Percentiles rank a stretch among this genome's conserved stretches.
Conservation (phyloP, 139 green algal genomes). For the Mychonastes homosphaera region DNA sequence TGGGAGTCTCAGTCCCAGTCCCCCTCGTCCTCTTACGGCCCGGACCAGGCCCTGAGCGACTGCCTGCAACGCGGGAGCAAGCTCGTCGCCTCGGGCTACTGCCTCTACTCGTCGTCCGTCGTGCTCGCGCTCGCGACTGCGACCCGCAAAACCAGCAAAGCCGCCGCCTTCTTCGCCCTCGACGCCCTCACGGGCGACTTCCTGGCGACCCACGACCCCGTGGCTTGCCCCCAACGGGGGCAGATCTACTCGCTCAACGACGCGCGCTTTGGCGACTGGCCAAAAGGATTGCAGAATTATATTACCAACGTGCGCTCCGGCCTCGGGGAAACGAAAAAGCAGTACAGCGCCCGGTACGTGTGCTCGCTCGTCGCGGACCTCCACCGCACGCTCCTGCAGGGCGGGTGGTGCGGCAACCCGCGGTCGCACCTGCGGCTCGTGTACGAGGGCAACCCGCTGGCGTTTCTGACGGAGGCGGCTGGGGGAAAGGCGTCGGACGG, state of each 20-base stretch:
- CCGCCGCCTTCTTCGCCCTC: neutral
- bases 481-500: slow-evolving; percentile 56
- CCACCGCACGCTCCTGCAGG: slow-evolving; percentile 53
- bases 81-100: slow-evolving; percentile 43
- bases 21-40: no score
- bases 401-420: slow-evolving; percentile 44
- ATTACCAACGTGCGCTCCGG: slow-evolving; percentile 49
- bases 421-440: slow-evolving; percentile 49
- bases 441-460: slow-evolving; percentile 57
- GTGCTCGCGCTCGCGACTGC: slow-evolving; percentile 31
- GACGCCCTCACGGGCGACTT: neutral
- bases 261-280: slow-evolving; percentile 62
- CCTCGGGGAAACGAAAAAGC: slow-evolving; percentile 43
- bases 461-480: slow-evolving; percentile 47
- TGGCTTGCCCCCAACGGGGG: slow-evolving; percentile 34
- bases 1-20: neutral
- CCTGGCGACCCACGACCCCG: slow-evolving; percentile 8
- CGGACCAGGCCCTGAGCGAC: slow-evolving; percentile 2
- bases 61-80: slow-evolving; percentile 25
- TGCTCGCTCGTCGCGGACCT: slow-evolving; percentile 55
- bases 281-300: slow-evolving; percentile 37
- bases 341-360: slow-evolving; percentile 62
- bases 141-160: neutral
- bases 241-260: slow-evolving; percentile 74
- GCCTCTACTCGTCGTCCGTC: slow-evolving; percentile 44